Evolutionary conservation across 2,329 filamentous ascomycete species (phyloP).

Genomic region (Nannizzia gypsea): DNA sequence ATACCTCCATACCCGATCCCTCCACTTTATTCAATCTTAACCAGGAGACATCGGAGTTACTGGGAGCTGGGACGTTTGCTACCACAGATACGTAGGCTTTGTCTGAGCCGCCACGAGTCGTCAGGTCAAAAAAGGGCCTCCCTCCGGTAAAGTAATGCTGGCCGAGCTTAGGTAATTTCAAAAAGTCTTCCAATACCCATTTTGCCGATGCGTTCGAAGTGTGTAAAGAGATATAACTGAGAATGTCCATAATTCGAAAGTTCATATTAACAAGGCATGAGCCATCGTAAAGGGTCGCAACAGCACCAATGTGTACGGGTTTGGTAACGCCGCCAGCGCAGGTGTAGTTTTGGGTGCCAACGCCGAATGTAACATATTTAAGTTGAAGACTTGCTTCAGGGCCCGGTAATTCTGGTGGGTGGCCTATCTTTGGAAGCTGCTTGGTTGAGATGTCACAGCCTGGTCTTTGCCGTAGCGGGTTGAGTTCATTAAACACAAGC

Average conservation of each 20-base stretch:
- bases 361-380: constrained; percentile 36
- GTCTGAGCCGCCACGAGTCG: constrained; percentile 15
- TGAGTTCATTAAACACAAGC: neutral
- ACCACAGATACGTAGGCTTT: constrained; percentile 22
- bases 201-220: constrained; percentile 8
- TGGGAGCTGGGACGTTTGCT: constrained; percentile 21
- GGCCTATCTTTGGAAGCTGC: constrained; percentile 14
- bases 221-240: constrained; percentile 1
- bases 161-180: constrained; percentile 19
- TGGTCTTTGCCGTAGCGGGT: neutral
- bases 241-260: constrained; percentile 1
- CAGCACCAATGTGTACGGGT: constrained; percentile 33
- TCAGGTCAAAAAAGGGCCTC: constrained; percentile 25
- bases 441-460: neutral
- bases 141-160: constrained; percentile 26
- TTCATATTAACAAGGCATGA: constrained; percentile 26
- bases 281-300: constrained; percentile 36
- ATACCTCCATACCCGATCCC: constrained; percentile 23
- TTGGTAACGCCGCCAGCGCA: constrained; percentile 23
- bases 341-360: constrained; percentile 42
- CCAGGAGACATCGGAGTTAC: constrained; percentile 23
- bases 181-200: constrained; percentile 16
- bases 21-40: constrained; percentile 21
- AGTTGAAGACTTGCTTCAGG: constrained; percentile 25
- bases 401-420: constrained; percentile 19